Evolutionary conservation across 2,329 filamentous ascomycete species (phyloP), one percentile per base, ranked within the genome.

Genomic region (Arachnomyces sp.): DNA sequence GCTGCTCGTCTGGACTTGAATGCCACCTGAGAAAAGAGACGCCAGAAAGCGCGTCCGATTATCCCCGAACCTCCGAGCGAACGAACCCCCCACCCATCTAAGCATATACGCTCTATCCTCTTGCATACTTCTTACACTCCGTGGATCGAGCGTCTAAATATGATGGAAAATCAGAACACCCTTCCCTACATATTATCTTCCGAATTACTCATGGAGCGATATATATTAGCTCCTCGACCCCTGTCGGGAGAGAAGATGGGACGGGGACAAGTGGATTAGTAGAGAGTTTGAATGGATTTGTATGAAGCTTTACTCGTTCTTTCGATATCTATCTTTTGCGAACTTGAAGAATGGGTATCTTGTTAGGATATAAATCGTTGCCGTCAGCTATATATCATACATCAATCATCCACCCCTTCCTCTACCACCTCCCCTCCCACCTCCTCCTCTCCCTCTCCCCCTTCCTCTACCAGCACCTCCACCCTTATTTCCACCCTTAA

Each of bases 131-230:
- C 9, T 25, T 25, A 25, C 5, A 17, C 31, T 45, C 56, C 43
- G 59, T 65, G 58, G 59, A 55, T 57, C 53, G 59, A 60, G 59
- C 55, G 63, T 64, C 67, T 71, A 70, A 67, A 70, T 59, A 59
- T 56, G 65, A 67, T 70, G 67, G 67, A 18, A 25, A 9, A 25
- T 25, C 45, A 70, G 50, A 70, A 60, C 41, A 56, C 45, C 48
- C 43, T 31, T 36, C 31, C 32, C 38, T 16, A 35, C 14, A 8
- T 28, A 9, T 7, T 31, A 34, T 42, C 33, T 38, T 14, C 32
- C 29, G 40, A 34, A 40, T 36, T 15, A 38, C 38, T 44, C 31
- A 9, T 25, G 20, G 20, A 25, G 20, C 20, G 20, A 25, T 25
- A 25, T 31, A 39, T 37, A 36, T 36, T 40, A 44, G 43, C 29